Base-by-base conservation (phyloP, 2,329 filamentous ascomycete genomes). In the Tolypocladium tropicale region DNA sequence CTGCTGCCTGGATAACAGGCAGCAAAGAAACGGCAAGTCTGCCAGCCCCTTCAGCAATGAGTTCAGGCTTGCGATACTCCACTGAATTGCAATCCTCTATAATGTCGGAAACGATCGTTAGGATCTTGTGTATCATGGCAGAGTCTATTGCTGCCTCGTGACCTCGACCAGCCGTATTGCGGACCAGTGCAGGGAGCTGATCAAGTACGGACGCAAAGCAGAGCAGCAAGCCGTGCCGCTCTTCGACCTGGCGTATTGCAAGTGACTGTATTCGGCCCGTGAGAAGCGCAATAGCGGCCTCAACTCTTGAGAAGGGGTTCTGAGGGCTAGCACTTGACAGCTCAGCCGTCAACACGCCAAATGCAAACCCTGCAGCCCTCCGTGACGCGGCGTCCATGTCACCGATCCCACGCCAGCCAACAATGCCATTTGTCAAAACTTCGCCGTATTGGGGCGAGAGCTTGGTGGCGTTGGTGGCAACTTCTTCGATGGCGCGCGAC, bases 371-470 rank as follows among this genome's bases (percentile, higher is more conserved):
- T 16, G 90, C 86, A 53, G 82, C 80, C 62, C 89, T 80, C 58
- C 94, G 82, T 2, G 90, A 90, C 6, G 79, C 74, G 0, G 84
- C 79, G 68, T 96, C 91, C 10, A 84, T 76, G 60, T 95, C 90
- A 0, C 86, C 85, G n/a, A 95, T 81, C 1, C 94, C 94, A 68
- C 93, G 82, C 94, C 94, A 99, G 23, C 83, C 85, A 14, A 95
- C 74, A 7, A 96, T 75, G 0, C 81, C 86, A 37, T 86, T 79
- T 10, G 90, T 72, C 3, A 96, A 72, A 1, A 88, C 84, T 51
- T 79, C 76, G 68, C 89, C 89, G 57, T 85, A 85, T 59, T 89
- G 90, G 1, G 75, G 63, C 33, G 84, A 82, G 6, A 97, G 73
- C n/a, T 73, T 75, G 0, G 89, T 83, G 0, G 88, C 87, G 39